Evolutionary conservation across 2,329 filamentous ascomycete species (phyloP), one percentile per base, ranked within the genome.

Genomic region (Exophiala sideris): DNA sequence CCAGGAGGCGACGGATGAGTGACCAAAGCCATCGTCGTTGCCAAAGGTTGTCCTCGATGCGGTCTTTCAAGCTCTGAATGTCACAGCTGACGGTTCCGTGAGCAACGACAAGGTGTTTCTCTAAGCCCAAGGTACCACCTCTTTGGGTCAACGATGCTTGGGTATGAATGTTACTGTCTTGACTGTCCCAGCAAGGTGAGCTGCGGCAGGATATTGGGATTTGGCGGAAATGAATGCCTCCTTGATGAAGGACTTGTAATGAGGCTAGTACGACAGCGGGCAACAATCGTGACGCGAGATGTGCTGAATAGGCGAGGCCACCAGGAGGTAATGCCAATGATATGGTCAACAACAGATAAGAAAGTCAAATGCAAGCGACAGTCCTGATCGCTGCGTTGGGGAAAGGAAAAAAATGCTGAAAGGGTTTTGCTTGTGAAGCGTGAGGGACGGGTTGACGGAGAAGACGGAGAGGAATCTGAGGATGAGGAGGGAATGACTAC

Each of bases 1-100:
- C 56, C 56, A 11, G 58, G 58, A 35, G 58, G 58, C 9, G 58
- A 61, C 12, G 58, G 58, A 47, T 61, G 58, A 44, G 58, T 53
- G 1, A 56, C 58, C 45, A 61, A 49, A 20, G 58, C 53, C 58
- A 61, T 61, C 12, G 20, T 41, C 16, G 9, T 14, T 50, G 12
- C 38, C 24, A 29, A 29, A 29, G 24, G 7, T 29, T 29, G 24
- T 29, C 7, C 24, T 8, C 24, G 7, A 29, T 29, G 24, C 7
- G 24, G 24, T 29, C 24, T 29, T 2, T 29, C 24, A 29, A 29
- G 24, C 24, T 29, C 24, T 8, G 24, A 29, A 29, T 29, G 24
- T 29, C 7, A 29, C 24, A 29, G 24, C 24, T 3, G 7, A 29
- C 24, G 5, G 24, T 18, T 18, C 24, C 4, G 24, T 29, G 24